Conservation (phyloP, 352 stramenopile genomes). For the Globisporangium cylindrosporum region DNA sequence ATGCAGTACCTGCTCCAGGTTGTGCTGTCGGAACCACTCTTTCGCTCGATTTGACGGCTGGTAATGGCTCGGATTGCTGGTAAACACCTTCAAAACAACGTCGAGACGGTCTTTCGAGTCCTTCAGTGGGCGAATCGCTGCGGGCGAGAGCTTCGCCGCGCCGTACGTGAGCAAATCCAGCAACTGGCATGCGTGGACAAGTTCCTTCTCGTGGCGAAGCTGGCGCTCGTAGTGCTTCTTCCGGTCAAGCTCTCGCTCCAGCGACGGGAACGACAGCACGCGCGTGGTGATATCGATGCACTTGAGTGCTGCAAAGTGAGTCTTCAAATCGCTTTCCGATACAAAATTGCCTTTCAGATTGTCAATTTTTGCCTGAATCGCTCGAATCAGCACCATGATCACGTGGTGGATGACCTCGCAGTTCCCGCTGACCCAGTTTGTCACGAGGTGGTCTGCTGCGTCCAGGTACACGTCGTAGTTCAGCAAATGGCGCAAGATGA, state of each 20-base stretch:
- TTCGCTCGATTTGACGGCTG: slow-evolving; percentile 38
- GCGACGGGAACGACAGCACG: slow-evolving; percentile 31
- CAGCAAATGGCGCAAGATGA: slow-evolving; percentile 54
- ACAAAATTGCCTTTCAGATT: slow-evolving; percentile 31
- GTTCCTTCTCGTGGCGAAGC: slow-evolving; percentile 29
- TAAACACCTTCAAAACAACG: slow-evolving; percentile 49
- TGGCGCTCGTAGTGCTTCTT: slow-evolving; percentile 30
- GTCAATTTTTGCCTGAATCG: slow-evolving; percentile 33
- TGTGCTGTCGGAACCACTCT: slow-evolving; percentile 38
- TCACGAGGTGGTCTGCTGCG: slow-evolving; percentile 40
- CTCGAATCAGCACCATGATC: slow-evolving; percentile 33
- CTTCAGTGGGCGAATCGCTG: slow-evolving; percentile 23
- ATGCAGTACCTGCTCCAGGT: slow-evolving; percentile 13
- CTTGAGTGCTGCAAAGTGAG: slow-evolving; percentile 27
- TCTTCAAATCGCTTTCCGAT: slow-evolving; percentile 24
- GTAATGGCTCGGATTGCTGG: slow-evolving; percentile 67
- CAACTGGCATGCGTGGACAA: slow-evolving; percentile 44
- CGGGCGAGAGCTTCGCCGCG: slow-evolving; percentile 36
- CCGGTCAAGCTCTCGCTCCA: slow-evolving; percentile 22
- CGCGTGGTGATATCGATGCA: slow-evolving; percentile 34
- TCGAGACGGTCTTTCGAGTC: slow-evolving; percentile 30
- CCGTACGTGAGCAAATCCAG: slow-evolving; percentile 60
- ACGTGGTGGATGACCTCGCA: slow-evolving; percentile 41
- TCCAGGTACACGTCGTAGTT: slow-evolving; percentile 22
- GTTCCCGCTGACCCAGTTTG: slow-evolving; percentile 52